Conservation (phyloP, 768 basidiomycete genomes). For the Hypsizygus marmoreus region DNA sequence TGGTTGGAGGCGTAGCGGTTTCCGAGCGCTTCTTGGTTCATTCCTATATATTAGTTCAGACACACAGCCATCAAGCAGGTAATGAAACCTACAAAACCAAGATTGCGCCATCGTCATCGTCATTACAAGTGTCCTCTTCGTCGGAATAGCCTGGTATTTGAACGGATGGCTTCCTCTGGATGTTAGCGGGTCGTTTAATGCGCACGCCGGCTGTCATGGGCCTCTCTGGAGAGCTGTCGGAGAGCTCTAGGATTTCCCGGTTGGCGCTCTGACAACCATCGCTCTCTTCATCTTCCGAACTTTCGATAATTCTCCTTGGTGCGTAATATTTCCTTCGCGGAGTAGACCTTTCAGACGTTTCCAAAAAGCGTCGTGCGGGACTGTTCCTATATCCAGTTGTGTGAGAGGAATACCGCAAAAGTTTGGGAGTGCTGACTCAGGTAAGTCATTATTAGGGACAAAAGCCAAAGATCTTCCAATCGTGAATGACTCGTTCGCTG, state of each 20-base stretch:
- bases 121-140: conserved; percentile 29
- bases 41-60: conserved; percentile 29
- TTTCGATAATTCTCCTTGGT: conserved; percentile 34
- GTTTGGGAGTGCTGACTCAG: no score
- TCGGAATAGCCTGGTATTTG: conserved; percentile 24
- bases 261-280: conserved; percentile 25
- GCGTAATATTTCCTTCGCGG: conserved; percentile 15
- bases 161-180: background rate
- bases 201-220: conserved; percentile 5
- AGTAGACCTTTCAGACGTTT: background rate
- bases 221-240: conserved; percentile 24
- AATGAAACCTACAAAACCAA: conserved; percentile 35
- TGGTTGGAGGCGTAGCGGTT: conserved; percentile 40
- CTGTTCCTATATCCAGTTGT: no score
- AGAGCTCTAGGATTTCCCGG: conserved; percentile 29
- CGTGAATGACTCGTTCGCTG: background rate
- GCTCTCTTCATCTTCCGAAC: conserved; percentile 31
- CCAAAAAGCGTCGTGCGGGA: no score
- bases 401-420: no score
- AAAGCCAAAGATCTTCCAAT: background rate
- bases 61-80: background rate
- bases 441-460: no score
- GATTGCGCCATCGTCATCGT: conserved; percentile 40
- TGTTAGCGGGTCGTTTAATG: conserved; percentile 10
- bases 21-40: conserved; percentile 51